Evolutionary conservation across 2,329 filamentous ascomycete genomes (phyloP).

Genomic region (Lanzia echinophila): DNA sequence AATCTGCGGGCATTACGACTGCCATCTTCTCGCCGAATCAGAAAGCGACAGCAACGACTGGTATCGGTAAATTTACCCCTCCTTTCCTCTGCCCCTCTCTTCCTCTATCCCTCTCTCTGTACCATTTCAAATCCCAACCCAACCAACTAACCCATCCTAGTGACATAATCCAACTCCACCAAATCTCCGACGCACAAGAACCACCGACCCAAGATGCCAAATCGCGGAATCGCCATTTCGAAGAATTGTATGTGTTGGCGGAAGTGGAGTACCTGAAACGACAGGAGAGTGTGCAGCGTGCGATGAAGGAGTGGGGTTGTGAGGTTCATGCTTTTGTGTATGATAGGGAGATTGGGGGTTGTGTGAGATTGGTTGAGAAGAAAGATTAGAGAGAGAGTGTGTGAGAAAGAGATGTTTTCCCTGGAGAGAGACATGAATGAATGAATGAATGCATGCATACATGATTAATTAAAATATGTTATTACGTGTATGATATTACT

Average conservation of each 20-base stretch:
- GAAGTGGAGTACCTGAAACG: slow-evolving; percentile 50
- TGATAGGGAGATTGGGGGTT: slow-evolving; percentile 48
- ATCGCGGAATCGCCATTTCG: slow-evolving; percentile 45
- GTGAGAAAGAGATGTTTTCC: too few relatives aligned
- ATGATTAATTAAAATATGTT: slow-evolving; percentile 3
- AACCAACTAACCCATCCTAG: slow-evolving; percentile 5
- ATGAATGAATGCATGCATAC: not conserved
- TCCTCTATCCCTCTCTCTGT: not conserved
- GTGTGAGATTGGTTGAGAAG: slow-evolving; percentile 44
- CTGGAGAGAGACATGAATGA: too few relatives aligned
- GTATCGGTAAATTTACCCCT: slow-evolving; percentile 41
- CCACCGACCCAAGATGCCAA: slow-evolving; percentile 15
- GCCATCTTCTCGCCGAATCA: slow-evolving; percentile 43
- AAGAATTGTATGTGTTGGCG: slow-evolving; percentile 55
- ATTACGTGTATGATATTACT: too few relatives aligned
- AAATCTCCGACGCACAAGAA: slow-evolving; percentile 7
- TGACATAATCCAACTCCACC: slow-evolving; percentile 22
- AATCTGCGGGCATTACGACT: slow-evolving; percentile 49
- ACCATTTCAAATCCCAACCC: too few relatives aligned
- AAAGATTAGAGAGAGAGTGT: slow-evolving; percentile 14
- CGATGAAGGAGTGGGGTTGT: slow-evolving; percentile 51
- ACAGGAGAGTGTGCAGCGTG: slow-evolving; percentile 53
- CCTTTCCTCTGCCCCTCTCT: not conserved
- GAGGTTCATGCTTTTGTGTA: slow-evolving; percentile 58
- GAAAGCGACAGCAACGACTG: slow-evolving; percentile 43